Evolutionary conservation across 1,284 basidiomycete species (phyloP).

Genomic region (Ganoderma sinense): DNA sequence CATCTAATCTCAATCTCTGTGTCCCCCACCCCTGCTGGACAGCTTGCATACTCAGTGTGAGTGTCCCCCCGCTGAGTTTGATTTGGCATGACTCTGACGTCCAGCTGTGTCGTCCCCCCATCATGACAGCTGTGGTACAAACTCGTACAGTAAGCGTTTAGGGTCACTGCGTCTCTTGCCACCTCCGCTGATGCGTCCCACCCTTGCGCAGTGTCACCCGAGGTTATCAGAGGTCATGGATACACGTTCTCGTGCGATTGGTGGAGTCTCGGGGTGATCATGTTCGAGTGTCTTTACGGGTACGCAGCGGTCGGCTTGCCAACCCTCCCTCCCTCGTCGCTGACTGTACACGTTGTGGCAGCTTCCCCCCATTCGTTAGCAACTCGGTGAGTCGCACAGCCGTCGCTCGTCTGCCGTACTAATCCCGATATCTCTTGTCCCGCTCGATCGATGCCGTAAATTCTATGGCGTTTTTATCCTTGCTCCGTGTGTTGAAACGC

Average conservation of each 20-base stretch:
- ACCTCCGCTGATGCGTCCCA: conserved; percentile 7
- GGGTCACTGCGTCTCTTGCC: conserved; percentile 8
- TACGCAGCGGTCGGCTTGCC: conserved; percentile 47
- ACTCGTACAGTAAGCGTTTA: conserved; percentile 83
- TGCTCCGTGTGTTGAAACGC: conserved; percentile 13
- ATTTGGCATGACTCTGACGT: conserved; percentile 25
- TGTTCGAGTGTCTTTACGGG: conserved; percentile 92
- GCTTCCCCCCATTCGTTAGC: conserved; percentile 94
- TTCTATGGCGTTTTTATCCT: neutral
- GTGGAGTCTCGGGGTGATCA: conserved; percentile 97
- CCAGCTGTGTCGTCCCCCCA: conserved; percentile 29
- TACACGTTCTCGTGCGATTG: conserved; percentile 97
- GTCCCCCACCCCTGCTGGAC: conserved; percentile 26
- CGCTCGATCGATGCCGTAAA: conserved; percentile 4
- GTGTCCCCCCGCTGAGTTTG: conserved; percentile 50
- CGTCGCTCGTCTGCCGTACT: neutral
- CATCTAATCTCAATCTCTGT: conserved; percentile 32
- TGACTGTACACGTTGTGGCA: conserved; percentile 40
- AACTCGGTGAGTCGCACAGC: conserved; percentile 69
- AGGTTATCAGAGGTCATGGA: conserved; percentile 92
- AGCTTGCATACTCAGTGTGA: conserved; percentile 95
- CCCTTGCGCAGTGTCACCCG: conserved; percentile 81
- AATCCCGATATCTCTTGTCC: conserved; percentile 4
- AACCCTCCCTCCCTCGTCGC: conserved; percentile 8
- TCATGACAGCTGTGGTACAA: conserved; percentile 77